phyloP scores from a whole-genome alignment of 257 asterid species.

The Marsdenia floribunda region DNA sequence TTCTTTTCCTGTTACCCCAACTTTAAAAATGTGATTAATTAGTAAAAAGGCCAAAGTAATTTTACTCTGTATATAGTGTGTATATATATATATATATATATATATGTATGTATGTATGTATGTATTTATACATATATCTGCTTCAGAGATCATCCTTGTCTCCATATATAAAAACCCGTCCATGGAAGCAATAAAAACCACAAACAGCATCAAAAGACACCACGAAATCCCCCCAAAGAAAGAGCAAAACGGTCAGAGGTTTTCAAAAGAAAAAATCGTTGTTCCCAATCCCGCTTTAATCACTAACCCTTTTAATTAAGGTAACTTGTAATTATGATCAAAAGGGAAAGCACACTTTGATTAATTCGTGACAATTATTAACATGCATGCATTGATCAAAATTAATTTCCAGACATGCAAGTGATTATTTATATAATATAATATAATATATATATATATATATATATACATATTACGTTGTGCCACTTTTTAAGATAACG shows the following conservation, averaged over 20 bases:
- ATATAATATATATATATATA: too few species aligned
- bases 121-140: neutral
- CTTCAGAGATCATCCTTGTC: conserved; percentile 7
- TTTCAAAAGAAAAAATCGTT: neutral
- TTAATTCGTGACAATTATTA: too few species aligned
- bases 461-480: too few species aligned
- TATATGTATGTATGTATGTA: neutral
- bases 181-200: neutral
- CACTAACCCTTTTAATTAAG: conserved; percentile 2
- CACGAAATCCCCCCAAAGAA: neutral
- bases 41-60: neutral
- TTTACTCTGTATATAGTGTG: neutral
- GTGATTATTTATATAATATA: too few species aligned
- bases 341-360: too few species aligned
- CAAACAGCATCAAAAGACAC: conserved; percentile 18
- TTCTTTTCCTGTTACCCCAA: neutral
- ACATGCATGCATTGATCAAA: too few species aligned
- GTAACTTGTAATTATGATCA: too few species aligned
- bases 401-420: too few species aligned
- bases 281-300: neutral
- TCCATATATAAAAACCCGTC: conserved; percentile 4
- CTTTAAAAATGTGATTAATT: conserved; percentile 6
- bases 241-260: conserved; percentile 1
- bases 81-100: too few species aligned
- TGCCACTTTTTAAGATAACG: too few species aligned